Percentiles rank a stretch among this genome's conserved stretches.
Conservation (phyloP, 805 yeast species). For the Vanderwaltozyma yarrowii region DNA sequence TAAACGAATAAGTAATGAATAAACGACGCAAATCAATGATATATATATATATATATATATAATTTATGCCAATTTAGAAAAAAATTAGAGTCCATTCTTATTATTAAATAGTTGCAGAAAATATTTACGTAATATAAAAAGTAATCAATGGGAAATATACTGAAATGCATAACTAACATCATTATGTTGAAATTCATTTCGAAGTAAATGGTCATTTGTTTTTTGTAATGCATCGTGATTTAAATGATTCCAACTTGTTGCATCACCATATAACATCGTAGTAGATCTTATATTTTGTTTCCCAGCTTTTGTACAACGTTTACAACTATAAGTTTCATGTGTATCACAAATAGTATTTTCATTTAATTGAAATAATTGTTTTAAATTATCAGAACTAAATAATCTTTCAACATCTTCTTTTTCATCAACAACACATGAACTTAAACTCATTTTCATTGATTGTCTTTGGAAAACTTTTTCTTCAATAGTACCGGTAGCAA, state of each 20-base stretch:
- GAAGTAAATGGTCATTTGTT: constrained; percentile 69
- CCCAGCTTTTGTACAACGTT: constrained; percentile 53
- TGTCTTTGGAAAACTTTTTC: constrained; percentile 95
- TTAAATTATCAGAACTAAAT: constrained; percentile 73
- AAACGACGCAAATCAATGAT: too few species aligned
- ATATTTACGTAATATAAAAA: too few species aligned
- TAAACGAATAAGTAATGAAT: too few species aligned
- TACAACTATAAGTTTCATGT: constrained; percentile 84
- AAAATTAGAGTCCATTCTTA: too few species aligned
- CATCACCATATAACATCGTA: constrained; percentile 94
- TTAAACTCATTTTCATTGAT: constrained; percentile 82
- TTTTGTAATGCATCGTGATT: constrained; percentile 47
- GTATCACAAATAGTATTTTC: constrained; percentile 72
- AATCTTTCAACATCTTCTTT: constrained; percentile 90
- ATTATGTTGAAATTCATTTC: constrained; percentile 57
- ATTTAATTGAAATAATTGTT: constrained; percentile 63
- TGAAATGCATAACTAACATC: constrained; percentile 86
- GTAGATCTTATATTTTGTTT: constrained; percentile 55
- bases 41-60: too few species aligned
- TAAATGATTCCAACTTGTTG: constrained; percentile 95
- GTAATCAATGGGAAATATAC: constrained; percentile 63
- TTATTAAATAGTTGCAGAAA: too few species aligned
- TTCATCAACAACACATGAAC: constrained; percentile 95
- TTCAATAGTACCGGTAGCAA: constrained; percentile 90
- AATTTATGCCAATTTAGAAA: too few species aligned